Conservation (phyloP, 2,329 filamentous ascomycete genomes). For the Dactylellina sp. region DNA sequence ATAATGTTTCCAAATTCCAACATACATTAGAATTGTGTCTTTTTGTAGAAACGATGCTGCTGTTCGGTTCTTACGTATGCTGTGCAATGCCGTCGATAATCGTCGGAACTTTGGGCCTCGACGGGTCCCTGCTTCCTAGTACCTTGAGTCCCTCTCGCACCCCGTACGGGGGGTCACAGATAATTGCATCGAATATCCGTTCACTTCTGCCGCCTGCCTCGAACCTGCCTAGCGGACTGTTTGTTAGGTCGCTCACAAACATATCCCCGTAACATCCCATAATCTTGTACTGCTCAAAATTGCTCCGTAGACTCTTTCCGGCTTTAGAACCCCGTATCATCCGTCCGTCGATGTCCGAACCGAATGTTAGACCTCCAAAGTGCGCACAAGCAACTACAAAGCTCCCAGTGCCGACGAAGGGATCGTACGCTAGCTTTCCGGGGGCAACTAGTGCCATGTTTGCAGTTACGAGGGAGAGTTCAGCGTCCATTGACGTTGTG, state of each 20-base stretch:
- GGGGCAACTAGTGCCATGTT: slow-evolving; percentile 87
- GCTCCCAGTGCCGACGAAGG: slow-evolving; percentile 93
- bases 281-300: slow-evolving; percentile 86
- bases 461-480: slow-evolving; percentile 88
- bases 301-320: slow-evolving; percentile 72
- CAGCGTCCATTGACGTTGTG: slow-evolving; percentile 97
- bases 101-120: slow-evolving; percentile 70
- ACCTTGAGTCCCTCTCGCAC: slow-evolving; percentile 92
- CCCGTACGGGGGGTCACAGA: slow-evolving; percentile 96
- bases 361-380: slow-evolving; percentile 84
- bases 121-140: slow-evolving; percentile 78
- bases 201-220: slow-evolving; percentile 58
- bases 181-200: slow-evolving; percentile 81
- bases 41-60: too few species aligned
- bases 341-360: slow-evolving; percentile 92
- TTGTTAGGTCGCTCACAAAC: slow-evolving; percentile 88
- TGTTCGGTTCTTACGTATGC: slow-evolving; percentile 75
- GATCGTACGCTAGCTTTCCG: slow-evolving; percentile 90
- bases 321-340: slow-evolving; percentile 77
- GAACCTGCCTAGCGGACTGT: slow-evolving; percentile 76
- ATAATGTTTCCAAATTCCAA: too few species aligned
- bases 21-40: too few species aligned
- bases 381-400: slow-evolving; percentile 91
- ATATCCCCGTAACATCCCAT: slow-evolving; percentile 76
- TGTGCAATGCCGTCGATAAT: slow-evolving; percentile 77